Conservation (phyloP, 345 rosid species). For the Hibiscus tridactylites region DNA sequence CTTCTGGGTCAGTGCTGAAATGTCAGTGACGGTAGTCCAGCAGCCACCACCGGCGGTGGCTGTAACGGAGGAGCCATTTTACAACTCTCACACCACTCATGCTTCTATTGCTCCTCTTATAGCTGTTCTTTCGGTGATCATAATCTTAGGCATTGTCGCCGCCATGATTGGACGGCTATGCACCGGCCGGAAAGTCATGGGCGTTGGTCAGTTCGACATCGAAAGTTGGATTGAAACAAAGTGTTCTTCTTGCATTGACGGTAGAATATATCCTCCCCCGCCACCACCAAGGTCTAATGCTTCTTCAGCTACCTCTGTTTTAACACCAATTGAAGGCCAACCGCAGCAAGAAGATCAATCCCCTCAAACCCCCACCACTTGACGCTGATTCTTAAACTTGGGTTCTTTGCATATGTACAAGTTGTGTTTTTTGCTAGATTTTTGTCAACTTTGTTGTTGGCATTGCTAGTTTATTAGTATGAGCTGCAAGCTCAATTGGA, state of each 20-base stretch:
- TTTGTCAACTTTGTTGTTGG: neutral
- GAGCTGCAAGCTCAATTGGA: neutral
- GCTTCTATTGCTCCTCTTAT: constrained; percentile 46
- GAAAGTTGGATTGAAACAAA: constrained; percentile 69
- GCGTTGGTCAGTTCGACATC: constrained; percentile 48
- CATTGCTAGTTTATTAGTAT: neutral
- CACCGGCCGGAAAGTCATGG: constrained; percentile 57
- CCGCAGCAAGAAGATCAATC: constrained; percentile 26
- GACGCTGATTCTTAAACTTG: neutral
- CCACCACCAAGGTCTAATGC: constrained; percentile 17
- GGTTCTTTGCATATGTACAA: neutral
- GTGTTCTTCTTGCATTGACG: constrained; percentile 70
- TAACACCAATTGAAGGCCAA: constrained; percentile 14
- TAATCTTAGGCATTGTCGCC: constrained; percentile 39
- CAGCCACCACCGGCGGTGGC: constrained; percentile 34
- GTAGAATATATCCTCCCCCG: constrained; percentile 29
- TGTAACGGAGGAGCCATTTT: constrained; percentile 21
- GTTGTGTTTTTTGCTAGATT: neutral
- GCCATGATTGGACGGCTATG: constrained; percentile 63
- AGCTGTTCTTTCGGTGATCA: constrained; percentile 44
- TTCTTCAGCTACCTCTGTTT: constrained; percentile 9
- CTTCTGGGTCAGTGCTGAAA: neutral
- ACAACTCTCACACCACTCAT: constrained; percentile 21
- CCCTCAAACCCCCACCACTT: constrained; percentile 15
- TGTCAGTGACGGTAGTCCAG: constrained; percentile 36